Conservation (phyloP, 441 rosid species). For the Gossypium schwendimanii region DNA sequence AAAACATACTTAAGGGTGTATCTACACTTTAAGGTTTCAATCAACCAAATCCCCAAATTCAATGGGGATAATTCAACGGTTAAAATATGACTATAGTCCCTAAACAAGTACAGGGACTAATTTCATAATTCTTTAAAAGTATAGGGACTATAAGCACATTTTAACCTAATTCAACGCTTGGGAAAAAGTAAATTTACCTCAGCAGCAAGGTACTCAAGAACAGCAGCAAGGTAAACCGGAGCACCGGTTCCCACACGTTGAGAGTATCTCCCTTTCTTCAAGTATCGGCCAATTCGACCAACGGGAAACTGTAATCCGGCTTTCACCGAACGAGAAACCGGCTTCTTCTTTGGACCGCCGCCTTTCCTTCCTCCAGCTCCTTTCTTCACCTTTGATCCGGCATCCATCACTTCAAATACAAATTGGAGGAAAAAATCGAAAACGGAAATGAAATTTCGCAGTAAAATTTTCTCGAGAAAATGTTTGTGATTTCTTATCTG, state of each 20-base stretch:
- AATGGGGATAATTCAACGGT: too few relatives aligned
- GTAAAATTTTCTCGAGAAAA: background rate
- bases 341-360: slow-evolving; percentile 61
- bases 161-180: background rate
- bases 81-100: too few relatives aligned
- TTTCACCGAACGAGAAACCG: slow-evolving; percentile 43
- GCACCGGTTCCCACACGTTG: slow-evolving; percentile 55
- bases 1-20: background rate
- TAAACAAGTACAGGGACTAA: too few relatives aligned
- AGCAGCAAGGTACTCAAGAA: slow-evolving; percentile 38
- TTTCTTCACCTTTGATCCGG: slow-evolving; percentile 41
- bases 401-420: background rate
- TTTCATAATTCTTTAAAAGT: too few relatives aligned
- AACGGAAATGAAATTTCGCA: background rate
- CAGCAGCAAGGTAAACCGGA: slow-evolving; percentile 45
- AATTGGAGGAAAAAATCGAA: background rate
- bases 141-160: too few relatives aligned
- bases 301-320: slow-evolving; percentile 64
- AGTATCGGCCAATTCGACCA: slow-evolving; percentile 52
- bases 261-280: slow-evolving; percentile 54
- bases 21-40: background rate
- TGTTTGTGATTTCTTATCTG: background rate
- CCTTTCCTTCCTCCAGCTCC: slow-evolving; percentile 56
- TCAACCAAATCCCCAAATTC: too few relatives aligned
- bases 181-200: slow-evolving; percentile 28